phyloP scores from a whole-genome alignment of 176 grass and related monocot genomes.

The Eragrostis nindensis region DNA sequence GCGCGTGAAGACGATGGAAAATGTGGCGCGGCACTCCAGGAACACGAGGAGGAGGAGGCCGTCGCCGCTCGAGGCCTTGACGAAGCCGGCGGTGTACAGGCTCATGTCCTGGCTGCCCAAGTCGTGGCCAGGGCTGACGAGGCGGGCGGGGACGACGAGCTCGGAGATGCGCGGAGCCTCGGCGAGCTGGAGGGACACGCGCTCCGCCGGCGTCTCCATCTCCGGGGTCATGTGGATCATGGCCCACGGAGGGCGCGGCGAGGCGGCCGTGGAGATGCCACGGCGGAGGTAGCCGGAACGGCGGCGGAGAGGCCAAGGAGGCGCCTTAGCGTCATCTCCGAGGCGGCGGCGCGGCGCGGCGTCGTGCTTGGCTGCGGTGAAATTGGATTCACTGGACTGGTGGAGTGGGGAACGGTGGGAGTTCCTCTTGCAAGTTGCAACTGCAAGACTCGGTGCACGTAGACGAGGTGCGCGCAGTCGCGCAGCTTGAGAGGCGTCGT shows the following conservation, averaged over 20 bases:
- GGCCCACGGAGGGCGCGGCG: slow-evolving; percentile 15
- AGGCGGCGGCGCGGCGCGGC: not conserved
- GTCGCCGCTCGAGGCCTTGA: slow-evolving; percentile 21
- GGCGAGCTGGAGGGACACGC: slow-evolving; percentile 13
- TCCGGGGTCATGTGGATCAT: not conserved
- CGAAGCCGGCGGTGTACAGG: not conserved
- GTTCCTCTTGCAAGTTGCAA: not conserved
- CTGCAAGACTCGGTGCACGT: not conserved
- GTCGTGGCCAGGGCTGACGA: not conserved
- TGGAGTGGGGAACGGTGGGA: not conserved
- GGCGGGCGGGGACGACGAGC: slow-evolving; percentile 7
- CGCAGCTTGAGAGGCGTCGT: too few relatives aligned
- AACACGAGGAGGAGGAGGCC: slow-evolving; percentile 28
- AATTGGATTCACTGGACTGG: not conserved
- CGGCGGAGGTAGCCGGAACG: not conserved
- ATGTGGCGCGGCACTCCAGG: not conserved
- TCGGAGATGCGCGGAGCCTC: slow-evolving; percentile 15
- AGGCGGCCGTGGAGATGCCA: slow-evolving; percentile 17
- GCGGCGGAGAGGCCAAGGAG: slow-evolving; percentile 17
- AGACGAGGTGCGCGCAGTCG: too few relatives aligned
- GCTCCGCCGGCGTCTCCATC: not conserved
- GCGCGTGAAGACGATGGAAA: not conserved
- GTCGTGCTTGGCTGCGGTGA: not conserved
- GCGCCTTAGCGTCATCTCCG: not conserved
- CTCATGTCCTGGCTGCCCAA: not conserved